Base-by-base conservation (phyloP, 352 stramenopile species). In the Phytophthora quininea region DNA sequence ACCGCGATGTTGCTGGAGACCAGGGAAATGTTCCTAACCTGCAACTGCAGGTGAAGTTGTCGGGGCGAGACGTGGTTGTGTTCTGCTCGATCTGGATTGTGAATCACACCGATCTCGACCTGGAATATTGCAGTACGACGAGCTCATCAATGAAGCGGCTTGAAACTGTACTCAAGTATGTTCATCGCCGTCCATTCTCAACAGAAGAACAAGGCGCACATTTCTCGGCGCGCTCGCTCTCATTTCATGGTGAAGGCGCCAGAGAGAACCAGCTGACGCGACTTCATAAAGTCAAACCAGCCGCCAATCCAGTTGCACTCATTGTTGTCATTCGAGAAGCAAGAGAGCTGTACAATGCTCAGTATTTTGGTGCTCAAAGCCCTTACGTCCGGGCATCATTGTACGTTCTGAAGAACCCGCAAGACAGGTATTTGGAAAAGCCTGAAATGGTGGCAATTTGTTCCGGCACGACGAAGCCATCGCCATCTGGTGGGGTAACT, bases 71-170 rank as follows among this genome's bases (percentile, higher is more conserved):
- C 48, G 73, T 95, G 3, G 79, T 93, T n/a, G 79, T 95, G 2
- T 96, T 92, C 60, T 95, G 87, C 59, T 93, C 87, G 10, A 82
- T 96, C 4, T 96, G 89, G 89, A 88, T 96, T 59, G 87, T 96
- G 11, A 96, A 96, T 35, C 89, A 96, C 59, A 90, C 86, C 15
- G 84, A 86, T 42, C 69, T 96, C 9, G 82, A 94, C 62, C 67
- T 96, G 32, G 89, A 95, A 58, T 96, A 96, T 64, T 96, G 89
- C 46, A 91, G 89, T 54, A 89, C 86, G 43, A 83, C 79, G 37
- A 95, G 86, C 48, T 89, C 81, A n/a, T 95, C 88, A 33, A 76
- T 73, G 30, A 79, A 88, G 52, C 73, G 80, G 31, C 67, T 96
- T 43, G 87, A 95, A 40, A 78, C 63, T 7, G 74, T 89, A n/a